phyloP scores from a whole-genome alignment of 257 asterid species.

The Jasminum sambac region DNA sequence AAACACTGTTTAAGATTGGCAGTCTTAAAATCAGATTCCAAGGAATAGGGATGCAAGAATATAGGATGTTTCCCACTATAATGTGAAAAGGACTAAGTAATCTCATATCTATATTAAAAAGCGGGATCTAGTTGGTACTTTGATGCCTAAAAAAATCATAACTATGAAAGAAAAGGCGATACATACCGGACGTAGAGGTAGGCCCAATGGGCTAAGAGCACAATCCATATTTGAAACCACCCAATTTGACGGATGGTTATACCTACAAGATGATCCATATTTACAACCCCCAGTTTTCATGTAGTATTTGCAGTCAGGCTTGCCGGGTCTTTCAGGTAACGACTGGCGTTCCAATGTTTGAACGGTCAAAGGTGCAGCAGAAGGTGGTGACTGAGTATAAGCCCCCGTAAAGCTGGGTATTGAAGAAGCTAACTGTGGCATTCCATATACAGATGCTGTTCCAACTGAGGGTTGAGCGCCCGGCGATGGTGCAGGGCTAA shows the following conservation, averaged over 20 bases:
- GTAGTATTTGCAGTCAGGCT: slow-evolving; percentile 74
- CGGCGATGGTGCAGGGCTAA: slow-evolving; percentile 63
- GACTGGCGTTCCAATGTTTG: slow-evolving; percentile 37
- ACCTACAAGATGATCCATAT: slow-evolving; percentile 78
- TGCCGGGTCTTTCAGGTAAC: slow-evolving; percentile 81
- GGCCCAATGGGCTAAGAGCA: slow-evolving; percentile 73
- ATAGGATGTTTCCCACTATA: neutral
- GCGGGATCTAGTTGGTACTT: no score
- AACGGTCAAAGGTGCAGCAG: slow-evolving; percentile 46
- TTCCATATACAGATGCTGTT: slow-evolving; percentile 57
- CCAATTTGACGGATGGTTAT: slow-evolving; percentile 79
- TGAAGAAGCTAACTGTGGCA: slow-evolving; percentile 60
- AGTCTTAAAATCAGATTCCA: neutral
- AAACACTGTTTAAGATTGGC: neutral
- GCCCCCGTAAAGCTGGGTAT: slow-evolving; percentile 50
- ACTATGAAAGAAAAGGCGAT: neutral
- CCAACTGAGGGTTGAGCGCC: slow-evolving; percentile 59
- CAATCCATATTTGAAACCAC: slow-evolving; percentile 38
- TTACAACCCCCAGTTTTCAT: slow-evolving; percentile 91
- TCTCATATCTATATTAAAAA: no score
- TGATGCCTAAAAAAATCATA: no score
- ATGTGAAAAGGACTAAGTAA: neutral
- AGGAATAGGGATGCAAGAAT: neutral
- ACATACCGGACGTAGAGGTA: slow-evolving; percentile 88
- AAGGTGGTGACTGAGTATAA: slow-evolving; percentile 45